A percentile compares a stretch with the other conserved stretches of the same genome.
These are phyloP conservation scores for Coniochaeta ligniaria DNA, from an alignment of 2,329 filamentous ascomycete species.

Conservation along the genomic window DNA sequence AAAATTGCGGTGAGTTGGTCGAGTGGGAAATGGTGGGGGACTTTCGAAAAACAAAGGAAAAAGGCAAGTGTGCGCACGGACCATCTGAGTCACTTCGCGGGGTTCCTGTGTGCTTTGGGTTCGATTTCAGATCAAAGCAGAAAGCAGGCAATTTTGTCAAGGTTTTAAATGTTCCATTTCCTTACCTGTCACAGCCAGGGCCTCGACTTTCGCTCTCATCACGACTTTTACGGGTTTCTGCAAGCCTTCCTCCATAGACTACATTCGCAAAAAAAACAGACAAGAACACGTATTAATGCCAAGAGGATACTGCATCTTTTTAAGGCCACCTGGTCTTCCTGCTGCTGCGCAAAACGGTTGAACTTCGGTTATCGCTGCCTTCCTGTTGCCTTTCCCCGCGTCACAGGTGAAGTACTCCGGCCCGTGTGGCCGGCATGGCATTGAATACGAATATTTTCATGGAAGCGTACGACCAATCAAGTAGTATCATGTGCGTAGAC, in stretches of 20 bases:
- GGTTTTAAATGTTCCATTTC: not conserved
- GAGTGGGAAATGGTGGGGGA: constrained; percentile 2
- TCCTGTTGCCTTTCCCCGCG: not conserved
- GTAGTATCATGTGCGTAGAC: not conserved
- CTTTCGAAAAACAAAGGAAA: not conserved
- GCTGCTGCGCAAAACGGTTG: constrained; percentile 18
- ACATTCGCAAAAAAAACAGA: no score
- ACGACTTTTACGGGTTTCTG: no score
- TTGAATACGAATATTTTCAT: not conserved
- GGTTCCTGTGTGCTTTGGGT: not conserved
- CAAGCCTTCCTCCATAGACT: no score
- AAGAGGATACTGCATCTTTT: no score
- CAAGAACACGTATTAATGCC: not conserved
- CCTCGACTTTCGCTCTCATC: no score
- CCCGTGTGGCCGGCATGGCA: not conserved
- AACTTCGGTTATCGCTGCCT: not conserved
- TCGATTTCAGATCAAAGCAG: not conserved
- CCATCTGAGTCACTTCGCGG: not conserved
- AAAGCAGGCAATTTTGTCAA: not conserved
- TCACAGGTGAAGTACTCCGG: not conserved
- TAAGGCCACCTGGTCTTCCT: no score
- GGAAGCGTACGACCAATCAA: not conserved
- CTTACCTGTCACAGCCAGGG: no score
- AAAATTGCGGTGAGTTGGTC: not conserved
- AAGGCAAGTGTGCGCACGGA: not conserved